Percentiles rank a stretch among this genome's conserved stretches.
Evolutionary conservation across 306 rosid genomes (phyloP).

Genomic region (Malus orientalis): DNA sequence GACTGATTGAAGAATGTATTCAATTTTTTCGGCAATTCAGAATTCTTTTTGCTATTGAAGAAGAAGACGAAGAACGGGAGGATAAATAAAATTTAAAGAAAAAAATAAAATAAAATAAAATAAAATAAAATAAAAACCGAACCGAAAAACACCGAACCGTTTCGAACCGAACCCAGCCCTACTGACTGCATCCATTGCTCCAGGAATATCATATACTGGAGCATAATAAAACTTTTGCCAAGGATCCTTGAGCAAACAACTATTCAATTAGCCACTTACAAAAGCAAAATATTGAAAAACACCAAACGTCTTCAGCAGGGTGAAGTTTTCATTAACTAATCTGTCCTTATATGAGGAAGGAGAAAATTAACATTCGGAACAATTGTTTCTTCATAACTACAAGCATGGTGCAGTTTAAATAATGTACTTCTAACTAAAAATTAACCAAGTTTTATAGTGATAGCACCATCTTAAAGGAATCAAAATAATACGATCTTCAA

Average conservation of each 20-base stretch:
- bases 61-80: too few species aligned
- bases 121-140: too few species aligned
- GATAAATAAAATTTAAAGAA: too few species aligned
- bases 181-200: not conserved
- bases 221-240: not conserved
- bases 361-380: not conserved
- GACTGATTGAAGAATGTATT: not conserved
- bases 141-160: too few species aligned
- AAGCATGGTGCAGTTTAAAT: not conserved
- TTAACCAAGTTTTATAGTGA: not conserved
- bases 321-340: not conserved
- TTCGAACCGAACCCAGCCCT: too few species aligned
- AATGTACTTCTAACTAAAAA: not conserved
- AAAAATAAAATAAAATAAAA: too few species aligned
- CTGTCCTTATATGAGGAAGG: not conserved
- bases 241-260: not conserved
- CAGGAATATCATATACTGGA: not conserved
- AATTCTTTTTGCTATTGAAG: too few species aligned
- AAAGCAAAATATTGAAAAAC: not conserved
- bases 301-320: not conserved
- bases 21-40: not conserved
- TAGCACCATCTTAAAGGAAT: slow-evolving; percentile 1
- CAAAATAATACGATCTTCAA: not conserved
- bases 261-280: not conserved
- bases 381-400: slow-evolving; percentile 1